Evolutionary conservation across 257 asterid genomes (phyloP).

Genomic region (Echites panduratus): DNA sequence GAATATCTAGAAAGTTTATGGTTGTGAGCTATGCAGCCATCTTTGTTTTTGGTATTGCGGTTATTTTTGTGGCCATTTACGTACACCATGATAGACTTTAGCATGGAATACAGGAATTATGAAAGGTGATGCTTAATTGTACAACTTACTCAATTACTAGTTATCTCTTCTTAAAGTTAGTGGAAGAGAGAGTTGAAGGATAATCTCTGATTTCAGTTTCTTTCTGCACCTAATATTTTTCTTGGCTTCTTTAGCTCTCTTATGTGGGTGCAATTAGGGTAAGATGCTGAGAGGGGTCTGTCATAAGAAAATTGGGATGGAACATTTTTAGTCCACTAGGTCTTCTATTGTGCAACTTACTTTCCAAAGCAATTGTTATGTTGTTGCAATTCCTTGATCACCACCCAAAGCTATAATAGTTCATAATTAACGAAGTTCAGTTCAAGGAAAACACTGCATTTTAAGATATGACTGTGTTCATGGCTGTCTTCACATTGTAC

Average conservation of each 20-base stretch:
- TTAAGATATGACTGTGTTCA: not conserved
- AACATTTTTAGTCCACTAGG: not conserved
- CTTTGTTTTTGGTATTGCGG: not conserved
- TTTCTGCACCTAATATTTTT: not conserved
- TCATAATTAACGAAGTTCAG: not conserved
- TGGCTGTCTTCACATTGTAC: not conserved
- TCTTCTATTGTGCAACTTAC: not conserved
- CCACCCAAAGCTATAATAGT: not conserved
- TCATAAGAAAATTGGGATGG: not conserved
- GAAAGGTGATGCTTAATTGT: not conserved
- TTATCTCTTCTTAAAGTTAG: not conserved
- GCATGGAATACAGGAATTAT: not conserved
- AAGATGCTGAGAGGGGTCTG: not conserved
- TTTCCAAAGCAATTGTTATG: not conserved
- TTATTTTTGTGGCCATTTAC: not conserved
- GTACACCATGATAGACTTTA: not conserved
- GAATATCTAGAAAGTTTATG: not conserved
- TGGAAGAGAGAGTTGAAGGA: not conserved
- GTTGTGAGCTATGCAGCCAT: not conserved
- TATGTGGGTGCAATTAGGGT: not conserved
- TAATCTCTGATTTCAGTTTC: not conserved
- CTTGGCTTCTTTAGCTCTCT: not conserved
- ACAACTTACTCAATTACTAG: not conserved
- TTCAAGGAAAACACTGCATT: not conserved
- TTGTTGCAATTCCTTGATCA: not conserved